A percentile compares a stretch with the other conserved stretches of the same genome.
phyloP scores from a whole-genome alignment of 2,329 filamentous ascomycete species.

The Rutstroemia sp. region DNA sequence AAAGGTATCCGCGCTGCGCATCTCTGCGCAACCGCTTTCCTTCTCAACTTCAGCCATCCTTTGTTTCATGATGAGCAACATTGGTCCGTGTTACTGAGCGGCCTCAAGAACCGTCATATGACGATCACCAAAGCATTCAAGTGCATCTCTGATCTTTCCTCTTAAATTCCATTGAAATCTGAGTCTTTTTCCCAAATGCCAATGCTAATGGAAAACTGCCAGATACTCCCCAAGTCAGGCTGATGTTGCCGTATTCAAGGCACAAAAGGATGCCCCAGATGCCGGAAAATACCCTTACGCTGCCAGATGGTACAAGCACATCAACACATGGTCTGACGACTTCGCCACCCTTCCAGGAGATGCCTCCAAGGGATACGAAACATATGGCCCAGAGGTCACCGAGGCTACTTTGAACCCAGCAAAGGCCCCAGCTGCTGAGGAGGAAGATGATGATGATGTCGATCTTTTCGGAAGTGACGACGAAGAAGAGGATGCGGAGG shows the following conservation, averaged over 20 bases:
- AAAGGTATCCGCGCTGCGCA: constrained; percentile 13
- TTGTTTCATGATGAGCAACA: constrained; percentile 66
- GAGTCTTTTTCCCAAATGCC: constrained; percentile 8
- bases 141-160: constrained; percentile 64
- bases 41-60: constrained; percentile 17
- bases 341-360: constrained; percentile 89
- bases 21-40: constrained; percentile 15
- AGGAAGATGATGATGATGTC: constrained; percentile 79
- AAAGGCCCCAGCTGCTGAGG: constrained; percentile 66
- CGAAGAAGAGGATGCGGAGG: constrained; percentile 90
- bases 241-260: constrained; percentile 94
- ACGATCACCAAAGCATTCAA: constrained; percentile 67
- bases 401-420: constrained; percentile 79
- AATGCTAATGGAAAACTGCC: constrained; percentile 27
- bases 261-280: constrained; percentile 66
- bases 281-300: constrained; percentile 86
- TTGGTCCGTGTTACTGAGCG: constrained; percentile 96
- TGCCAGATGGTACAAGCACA: constrained; percentile 98
- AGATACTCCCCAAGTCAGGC: constrained; percentile 69
- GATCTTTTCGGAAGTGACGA: constrained; percentile 91
- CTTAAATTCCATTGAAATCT: constrained; percentile 15
- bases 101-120: constrained; percentile 85
- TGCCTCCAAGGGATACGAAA: constrained; percentile 77
- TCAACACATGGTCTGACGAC: constrained; percentile 85
- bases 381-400: constrained; percentile 79